Evolutionary conservation across 2,329 filamentous ascomycete species (phyloP), one percentile per base, ranked within the genome.

Genomic region (Didymellaceae sp.): DNA sequence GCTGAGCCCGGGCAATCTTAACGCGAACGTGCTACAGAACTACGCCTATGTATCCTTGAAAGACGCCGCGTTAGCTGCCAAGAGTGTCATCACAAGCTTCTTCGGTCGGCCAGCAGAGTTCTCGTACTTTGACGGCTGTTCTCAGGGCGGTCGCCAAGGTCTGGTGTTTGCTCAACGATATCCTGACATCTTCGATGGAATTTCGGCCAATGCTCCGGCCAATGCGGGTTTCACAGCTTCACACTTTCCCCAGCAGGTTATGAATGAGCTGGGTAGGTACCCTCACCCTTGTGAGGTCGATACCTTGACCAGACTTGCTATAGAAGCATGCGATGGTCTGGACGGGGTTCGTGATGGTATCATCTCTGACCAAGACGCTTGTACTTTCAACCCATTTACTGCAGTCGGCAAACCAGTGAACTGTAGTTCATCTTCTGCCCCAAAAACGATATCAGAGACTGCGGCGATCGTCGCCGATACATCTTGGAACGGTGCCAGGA

Each of bases 91-190:
- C n/a, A 54, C 51, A 28, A 55, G 6, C 59, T 62, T 63, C 45
- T 76, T 75, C 41, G 66, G 70, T 7, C 22, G 55, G 34, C 7
- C 48, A 11, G 56, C 68, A 0, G 43, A 54, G 11, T 70, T 64
- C 37, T 71, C 67, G 7, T 72, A 73, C 45, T 73, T 63, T 50
- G 65, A 55, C 26, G 70, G 63, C 50, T 73, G 71, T 40, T 73
- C 70, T 0, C 59, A 65, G 33, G 70, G 70, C 16, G 70, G 71
- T 0, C 52, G 70, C 2, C 68, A 74, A 37, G 70, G 68, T 1
- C 45, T 65, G 17, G 58, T 58, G 40, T 32, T 70, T 14, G 70
- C 70, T 4, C 68, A 73, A 47, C 52, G 59, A 11, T 73, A 68
- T 46, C 70, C 68, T 1, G 59, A 58, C 1, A 53, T 54, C 1